Evolutionary conservation across 75 land plant genomes (phyloP).

Genomic region (Selaginella tamariscina): DNA sequence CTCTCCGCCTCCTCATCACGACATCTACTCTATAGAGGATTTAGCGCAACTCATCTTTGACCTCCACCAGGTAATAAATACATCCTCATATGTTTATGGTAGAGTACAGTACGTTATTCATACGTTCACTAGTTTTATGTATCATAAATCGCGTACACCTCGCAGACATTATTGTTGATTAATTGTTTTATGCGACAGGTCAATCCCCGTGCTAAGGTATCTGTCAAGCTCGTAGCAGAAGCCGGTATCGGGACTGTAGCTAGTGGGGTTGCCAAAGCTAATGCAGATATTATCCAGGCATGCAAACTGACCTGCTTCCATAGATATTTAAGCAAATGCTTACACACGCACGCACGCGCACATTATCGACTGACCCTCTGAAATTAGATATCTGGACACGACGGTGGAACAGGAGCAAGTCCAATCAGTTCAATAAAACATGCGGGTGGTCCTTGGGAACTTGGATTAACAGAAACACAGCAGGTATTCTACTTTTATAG

Average conservation of each 20-base stretch:
- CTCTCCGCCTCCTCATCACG: conserved; percentile 99
- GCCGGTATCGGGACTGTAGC: conserved; percentile 99
- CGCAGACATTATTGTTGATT: not conserved
- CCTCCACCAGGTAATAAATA: conserved; percentile 73
- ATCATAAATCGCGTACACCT: not conserved
- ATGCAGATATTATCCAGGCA: conserved; percentile 99
- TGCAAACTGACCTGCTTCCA: conserved; percentile 12
- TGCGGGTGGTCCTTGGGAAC: conserved; percentile 99
- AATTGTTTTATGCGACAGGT: conserved; percentile 33
- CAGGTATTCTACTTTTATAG: conserved; percentile 36
- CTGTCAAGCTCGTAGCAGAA: conserved; percentile 97
- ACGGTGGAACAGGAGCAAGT: conserved; percentile 99
- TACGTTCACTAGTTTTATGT: too few species aligned
- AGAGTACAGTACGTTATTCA: not conserved
- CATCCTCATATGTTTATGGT: conserved; percentile 4
- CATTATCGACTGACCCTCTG: conserved; percentile 11
- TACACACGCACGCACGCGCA: too few species aligned
- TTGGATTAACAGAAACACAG: conserved; percentile 89
- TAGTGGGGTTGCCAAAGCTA: conserved; percentile 96
- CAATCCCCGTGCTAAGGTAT: conserved; percentile 90
- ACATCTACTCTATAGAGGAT: conserved; percentile 97
- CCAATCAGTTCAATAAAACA: conserved; percentile 97
- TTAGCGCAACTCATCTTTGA: conserved; percentile 96
- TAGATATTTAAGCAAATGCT: too few species aligned
- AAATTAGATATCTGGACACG: conserved; percentile 89